These are phyloP conservation scores for Pichia nakasei DNA, from an alignment of 805 yeast species.

Conservation along the genomic window DNA sequence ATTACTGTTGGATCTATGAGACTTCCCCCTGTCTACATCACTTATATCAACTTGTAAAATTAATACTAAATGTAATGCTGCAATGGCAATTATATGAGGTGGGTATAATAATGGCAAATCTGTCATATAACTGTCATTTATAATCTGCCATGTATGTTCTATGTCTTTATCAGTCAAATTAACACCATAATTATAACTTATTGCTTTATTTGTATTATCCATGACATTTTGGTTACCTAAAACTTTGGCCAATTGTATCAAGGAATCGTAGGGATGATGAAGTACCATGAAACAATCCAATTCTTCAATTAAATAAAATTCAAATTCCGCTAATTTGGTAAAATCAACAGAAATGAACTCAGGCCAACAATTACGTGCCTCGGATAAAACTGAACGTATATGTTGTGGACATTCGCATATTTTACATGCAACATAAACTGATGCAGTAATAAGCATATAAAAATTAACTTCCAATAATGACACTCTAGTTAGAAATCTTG, in stretches of 20 bases:
- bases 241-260: conserved; percentile 42
- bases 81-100: conserved; percentile 80
- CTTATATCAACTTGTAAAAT: neutral
- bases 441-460: conserved; percentile 73
- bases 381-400: conserved; percentile 71
- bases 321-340: conserved; percentile 89
- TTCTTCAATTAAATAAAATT: conserved; percentile 87
- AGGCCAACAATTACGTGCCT: conserved; percentile 89
- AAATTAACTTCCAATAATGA: conserved; percentile 75
- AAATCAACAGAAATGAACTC: conserved; percentile 88
- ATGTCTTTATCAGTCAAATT: conserved; percentile 53
- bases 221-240: too few species aligned
- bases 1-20: neutral
- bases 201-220: too few species aligned
- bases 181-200: too few species aligned
- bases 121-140: conserved; percentile 84
- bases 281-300: conserved; percentile 62
- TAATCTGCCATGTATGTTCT: conserved; percentile 81
- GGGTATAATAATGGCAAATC: conserved; percentile 78
- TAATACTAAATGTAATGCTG: conserved; percentile 67
- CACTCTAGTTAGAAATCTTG: conserved; percentile 67
- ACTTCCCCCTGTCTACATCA: neutral
- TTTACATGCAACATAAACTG: conserved; percentile 84
- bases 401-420: conserved; percentile 95
- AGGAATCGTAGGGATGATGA: conserved; percentile 66